phyloP scores from a whole-genome alignment of 106 monocot species.

The Dendrobium officinale region DNA sequence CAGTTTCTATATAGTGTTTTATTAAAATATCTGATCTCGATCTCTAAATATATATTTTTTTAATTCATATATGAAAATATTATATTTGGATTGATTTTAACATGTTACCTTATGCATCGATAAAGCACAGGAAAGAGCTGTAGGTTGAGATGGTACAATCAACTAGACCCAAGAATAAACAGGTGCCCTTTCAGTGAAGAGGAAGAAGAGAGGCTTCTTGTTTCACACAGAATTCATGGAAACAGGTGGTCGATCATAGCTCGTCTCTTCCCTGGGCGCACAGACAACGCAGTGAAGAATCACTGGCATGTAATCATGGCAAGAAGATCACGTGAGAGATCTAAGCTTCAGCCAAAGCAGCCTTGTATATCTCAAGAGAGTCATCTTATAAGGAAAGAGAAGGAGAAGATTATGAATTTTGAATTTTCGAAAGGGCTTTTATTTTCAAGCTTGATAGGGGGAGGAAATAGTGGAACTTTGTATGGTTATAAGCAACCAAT shows the following conservation, averaged over 20 bases:
- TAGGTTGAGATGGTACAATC: conserved; percentile 66
- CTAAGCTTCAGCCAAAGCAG: background rate
- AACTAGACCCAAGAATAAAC: conserved; percentile 55
- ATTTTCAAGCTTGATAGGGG: background rate
- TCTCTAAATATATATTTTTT: too few relatives aligned
- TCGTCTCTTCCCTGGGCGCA: conserved; percentile 45
- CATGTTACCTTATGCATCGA: background rate
- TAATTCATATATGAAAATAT: too few relatives aligned
- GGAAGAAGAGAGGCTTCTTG: conserved; percentile 43
- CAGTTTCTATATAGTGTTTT: background rate
- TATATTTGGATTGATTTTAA: background rate
- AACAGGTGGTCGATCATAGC: conserved; percentile 52
- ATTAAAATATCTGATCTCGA: too few relatives aligned
- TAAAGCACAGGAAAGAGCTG: conserved; percentile 54
- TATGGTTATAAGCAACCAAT: background rate
- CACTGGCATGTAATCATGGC: conserved; percentile 69
- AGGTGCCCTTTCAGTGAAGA: conserved; percentile 44
- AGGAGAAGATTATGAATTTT: background rate
- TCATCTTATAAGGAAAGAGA: background rate
- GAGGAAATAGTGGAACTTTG: background rate
- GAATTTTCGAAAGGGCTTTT: background rate
- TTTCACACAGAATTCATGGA: conserved; percentile 28
- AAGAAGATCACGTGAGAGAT: conserved; percentile 16
- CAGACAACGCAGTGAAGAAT: conserved; percentile 62
- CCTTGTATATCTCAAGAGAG: background rate